phyloP scores from a whole-genome alignment of 2,329 filamentous ascomycete genomes.

The Xylariaceae sp. region DNA sequence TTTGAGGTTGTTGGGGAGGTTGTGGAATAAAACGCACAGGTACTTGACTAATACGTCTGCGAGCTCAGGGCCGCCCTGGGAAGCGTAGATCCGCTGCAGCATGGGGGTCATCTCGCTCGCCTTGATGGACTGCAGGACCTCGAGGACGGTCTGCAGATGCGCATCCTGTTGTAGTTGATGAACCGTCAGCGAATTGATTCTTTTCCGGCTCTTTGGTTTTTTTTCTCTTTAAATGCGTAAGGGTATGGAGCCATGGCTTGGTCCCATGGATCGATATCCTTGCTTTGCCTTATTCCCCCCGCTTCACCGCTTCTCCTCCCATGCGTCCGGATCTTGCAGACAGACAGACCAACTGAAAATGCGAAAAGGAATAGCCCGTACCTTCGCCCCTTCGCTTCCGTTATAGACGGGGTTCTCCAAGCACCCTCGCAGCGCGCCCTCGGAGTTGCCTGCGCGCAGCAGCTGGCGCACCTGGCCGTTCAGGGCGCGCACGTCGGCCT shows the following conservation, averaged over 20 bases:
- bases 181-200: too few species aligned
- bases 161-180: conserved; percentile 60
- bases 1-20: too few species aligned
- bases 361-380: conserved; percentile 25
- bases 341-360: too few species aligned
- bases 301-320: conserved; percentile 14
- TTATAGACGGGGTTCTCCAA: conserved; percentile 80
- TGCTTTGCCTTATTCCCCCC: too few species aligned
- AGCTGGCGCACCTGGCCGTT: conserved; percentile 81
- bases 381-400: conserved; percentile 53
- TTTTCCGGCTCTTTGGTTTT: too few species aligned
- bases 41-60: conserved; percentile 98
- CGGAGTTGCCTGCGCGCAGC: conserved; percentile 76
- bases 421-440: conserved; percentile 78
- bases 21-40: conserved; percentile 60
- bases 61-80: conserved; percentile 74
- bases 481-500: conserved; percentile 72
- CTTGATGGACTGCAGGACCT: conserved; percentile 93
- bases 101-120: conserved; percentile 92
- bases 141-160: conserved; percentile 80
- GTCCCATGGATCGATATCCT: too few species aligned
- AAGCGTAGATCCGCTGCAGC: conserved; percentile 71
- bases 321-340: too few species aligned
- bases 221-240: too few species aligned
- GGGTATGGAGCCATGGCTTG: too few species aligned